phyloP scores from a whole-genome alignment of 2,329 filamentous ascomycete species.

The Beauveria caledonica region DNA sequence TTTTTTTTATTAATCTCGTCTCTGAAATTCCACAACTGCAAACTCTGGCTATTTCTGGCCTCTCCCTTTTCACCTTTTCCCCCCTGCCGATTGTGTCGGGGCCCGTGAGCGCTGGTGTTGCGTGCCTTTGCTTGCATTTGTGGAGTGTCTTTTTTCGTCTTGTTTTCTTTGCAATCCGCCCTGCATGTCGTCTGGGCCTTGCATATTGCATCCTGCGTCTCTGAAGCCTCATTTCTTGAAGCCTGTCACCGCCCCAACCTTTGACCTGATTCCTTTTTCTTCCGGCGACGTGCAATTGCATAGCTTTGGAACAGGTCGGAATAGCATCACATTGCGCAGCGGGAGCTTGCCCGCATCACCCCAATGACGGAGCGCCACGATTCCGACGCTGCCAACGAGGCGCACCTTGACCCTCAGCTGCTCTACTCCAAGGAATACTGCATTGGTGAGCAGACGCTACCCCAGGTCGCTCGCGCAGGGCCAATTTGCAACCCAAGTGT shows the following conservation, averaged over 20 bases:
- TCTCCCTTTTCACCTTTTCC: background rate
- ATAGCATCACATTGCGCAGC: background rate
- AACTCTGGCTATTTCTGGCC: background rate
- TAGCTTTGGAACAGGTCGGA: background rate
- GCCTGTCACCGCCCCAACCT: background rate
- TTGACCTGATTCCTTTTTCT: background rate
- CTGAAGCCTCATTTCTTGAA: background rate
- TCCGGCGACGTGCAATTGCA: background rate
- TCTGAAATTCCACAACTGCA: background rate
- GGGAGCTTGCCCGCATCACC: constrained; percentile 11
- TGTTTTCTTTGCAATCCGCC: constrained; percentile 6
- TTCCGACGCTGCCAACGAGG: constrained; percentile 40
- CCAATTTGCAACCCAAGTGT: background rate
- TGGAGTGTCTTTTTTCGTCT: constrained; percentile 12
- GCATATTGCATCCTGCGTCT: background rate
- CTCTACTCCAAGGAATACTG: constrained; percentile 91
- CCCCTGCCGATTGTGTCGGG: background rate
- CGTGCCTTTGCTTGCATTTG: constrained; percentile 4
- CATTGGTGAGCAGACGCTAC: constrained; percentile 53
- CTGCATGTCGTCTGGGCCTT: constrained; percentile 2
- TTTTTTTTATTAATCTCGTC: background rate
- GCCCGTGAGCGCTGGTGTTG: background rate
- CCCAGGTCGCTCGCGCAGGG: background rate
- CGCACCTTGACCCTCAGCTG: constrained; percentile 69
- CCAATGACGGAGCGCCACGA: constrained; percentile 43